phyloP scores from a whole-genome alignment of 345 rosid species.

The Hevea brasiliensis region DNA sequence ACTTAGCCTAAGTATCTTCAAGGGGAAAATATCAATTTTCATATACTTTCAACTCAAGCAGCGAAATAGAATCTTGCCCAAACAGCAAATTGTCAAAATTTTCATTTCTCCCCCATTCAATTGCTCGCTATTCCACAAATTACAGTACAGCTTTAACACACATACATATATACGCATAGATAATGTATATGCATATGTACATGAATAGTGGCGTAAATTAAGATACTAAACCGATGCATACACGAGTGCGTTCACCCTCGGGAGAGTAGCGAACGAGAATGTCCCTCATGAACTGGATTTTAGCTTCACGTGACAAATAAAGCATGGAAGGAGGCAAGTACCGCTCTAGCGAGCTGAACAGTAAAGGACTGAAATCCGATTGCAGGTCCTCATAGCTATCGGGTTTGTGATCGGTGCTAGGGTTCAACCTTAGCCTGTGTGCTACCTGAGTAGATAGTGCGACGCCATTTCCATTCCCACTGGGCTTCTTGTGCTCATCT shows the following conservation, averaged over 20 bases:
- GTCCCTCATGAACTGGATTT: conserved; percentile 62
- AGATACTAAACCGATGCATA: conserved; percentile 24
- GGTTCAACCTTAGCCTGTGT: conserved; percentile 57
- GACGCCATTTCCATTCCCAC: conserved; percentile 42
- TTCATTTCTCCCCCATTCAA: not conserved
- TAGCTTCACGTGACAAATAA: conserved; percentile 47
- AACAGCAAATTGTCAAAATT: not conserved
- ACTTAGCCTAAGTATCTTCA: not conserved
- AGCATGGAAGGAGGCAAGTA: conserved; percentile 67
- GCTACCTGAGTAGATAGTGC: conserved; percentile 13
- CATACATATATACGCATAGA: not conserved
- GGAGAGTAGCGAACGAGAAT: conserved; percentile 75
- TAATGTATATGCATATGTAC: not conserved
- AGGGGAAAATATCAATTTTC: not conserved
- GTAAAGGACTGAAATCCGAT: conserved; percentile 60
- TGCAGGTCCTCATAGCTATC: conserved; percentile 79
- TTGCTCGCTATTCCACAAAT: not conserved
- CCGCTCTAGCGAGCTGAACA: conserved; percentile 80
- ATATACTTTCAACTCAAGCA: not conserved
- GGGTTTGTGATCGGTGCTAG: conserved; percentile 63
- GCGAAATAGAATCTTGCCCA: not conserved
- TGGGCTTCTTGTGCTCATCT: conserved; percentile 26
- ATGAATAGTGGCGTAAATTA: not conserved
- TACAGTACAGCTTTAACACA: not conserved
- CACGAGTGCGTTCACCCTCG: conserved; percentile 70